These are phyloP conservation scores for Suhomyces bolitotheri DNA, from an alignment of 1,139 yeast species.

Conservation along the genomic window DNA sequence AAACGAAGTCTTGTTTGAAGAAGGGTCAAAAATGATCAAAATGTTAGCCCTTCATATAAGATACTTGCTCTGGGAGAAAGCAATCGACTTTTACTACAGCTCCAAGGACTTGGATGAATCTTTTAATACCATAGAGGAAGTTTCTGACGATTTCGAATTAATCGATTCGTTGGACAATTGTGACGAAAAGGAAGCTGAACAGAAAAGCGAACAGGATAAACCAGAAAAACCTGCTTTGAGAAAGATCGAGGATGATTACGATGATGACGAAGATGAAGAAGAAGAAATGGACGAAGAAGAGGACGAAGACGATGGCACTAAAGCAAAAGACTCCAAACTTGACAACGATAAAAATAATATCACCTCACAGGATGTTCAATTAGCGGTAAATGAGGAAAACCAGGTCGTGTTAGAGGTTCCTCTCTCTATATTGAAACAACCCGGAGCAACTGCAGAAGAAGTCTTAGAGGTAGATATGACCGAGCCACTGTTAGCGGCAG, in stretches of 20 bases:
- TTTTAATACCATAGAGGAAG: conserved; percentile 31
- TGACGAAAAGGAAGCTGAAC: conserved; percentile 19
- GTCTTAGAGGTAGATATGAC: conserved; percentile 12
- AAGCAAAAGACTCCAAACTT: conserved; percentile 1
- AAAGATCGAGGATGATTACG: conserved; percentile 45
- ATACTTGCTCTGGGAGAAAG: conserved; percentile 73
- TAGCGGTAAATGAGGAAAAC: conserved; percentile 25
- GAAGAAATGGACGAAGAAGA: conserved; percentile 29
- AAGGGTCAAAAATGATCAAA: conserved; percentile 51
- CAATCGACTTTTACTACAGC: conserved; percentile 54
- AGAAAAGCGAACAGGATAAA: conserved; percentile 20
- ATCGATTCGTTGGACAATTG: conserved; percentile 34
- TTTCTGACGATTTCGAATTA: conserved; percentile 39
- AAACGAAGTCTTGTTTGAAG: conserved; percentile 39
- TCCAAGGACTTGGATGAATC: conserved; percentile 32
- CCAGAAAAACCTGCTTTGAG: conserved; percentile 25
- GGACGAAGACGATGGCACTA: conserved; percentile 18
- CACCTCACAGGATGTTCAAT: conserved; percentile 8
- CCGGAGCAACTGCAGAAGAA: conserved; percentile 9
- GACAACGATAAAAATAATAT: too few relatives aligned
- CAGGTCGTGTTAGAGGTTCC: conserved; percentile 38
- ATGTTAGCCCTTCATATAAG: conserved; percentile 63
- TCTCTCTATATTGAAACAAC: conserved; percentile 21
- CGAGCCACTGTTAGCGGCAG: conserved; percentile 8
- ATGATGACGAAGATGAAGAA: conserved; percentile 42